phyloP scores from a whole-genome alignment of 1,284 basidiomycete genomes.

The Trichosporon ovoides region DNA sequence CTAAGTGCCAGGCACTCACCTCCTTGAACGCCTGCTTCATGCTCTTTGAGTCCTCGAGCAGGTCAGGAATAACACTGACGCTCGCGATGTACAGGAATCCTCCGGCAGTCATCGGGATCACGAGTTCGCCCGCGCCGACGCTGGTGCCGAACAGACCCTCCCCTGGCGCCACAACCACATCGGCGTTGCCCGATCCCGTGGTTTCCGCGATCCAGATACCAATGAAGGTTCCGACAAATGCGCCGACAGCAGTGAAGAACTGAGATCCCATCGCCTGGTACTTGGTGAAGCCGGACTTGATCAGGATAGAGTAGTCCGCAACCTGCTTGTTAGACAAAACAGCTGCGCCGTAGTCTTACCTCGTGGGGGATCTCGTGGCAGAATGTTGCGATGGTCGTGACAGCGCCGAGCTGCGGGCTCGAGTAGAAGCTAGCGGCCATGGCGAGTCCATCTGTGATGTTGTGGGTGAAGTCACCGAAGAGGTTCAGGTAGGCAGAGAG shows the following conservation, averaged over 20 bases:
- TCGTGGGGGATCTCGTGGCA: slow-evolving; percentile 88
- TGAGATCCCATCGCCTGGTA: slow-evolving; percentile 83
- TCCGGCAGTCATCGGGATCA: slow-evolving; percentile 78
- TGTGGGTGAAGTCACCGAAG: slow-evolving; percentile 71
- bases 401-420: slow-evolving; percentile 78
- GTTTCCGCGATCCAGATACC: slow-evolving; percentile 69
- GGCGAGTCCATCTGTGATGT: slow-evolving; percentile 70
- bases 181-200: slow-evolving; percentile 44
- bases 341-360: too few relatives aligned
- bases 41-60: slow-evolving; percentile 78
- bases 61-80: slow-evolving; percentile 78
- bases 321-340: slow-evolving; percentile 51
- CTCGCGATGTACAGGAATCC: slow-evolving; percentile 87
- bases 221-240: slow-evolving; percentile 83
- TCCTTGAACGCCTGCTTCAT: slow-evolving; percentile 77
- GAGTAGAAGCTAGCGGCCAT: slow-evolving; percentile 90
- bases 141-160: slow-evolving; percentile 78
- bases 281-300: slow-evolving; percentile 83
- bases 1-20: slow-evolving; percentile 51
- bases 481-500: slow-evolving; percentile 83
- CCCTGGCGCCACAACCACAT: slow-evolving; percentile 34
- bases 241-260: slow-evolving; percentile 79
- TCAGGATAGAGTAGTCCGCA: slow-evolving; percentile 84
- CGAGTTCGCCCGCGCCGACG: slow-evolving; percentile 67
- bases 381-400: slow-evolving; percentile 83